These are phyloP conservation scores for Arabidopsis lyrata DNA, from an alignment of 441 rosid genomes.

Conservation along the genomic window DNA sequence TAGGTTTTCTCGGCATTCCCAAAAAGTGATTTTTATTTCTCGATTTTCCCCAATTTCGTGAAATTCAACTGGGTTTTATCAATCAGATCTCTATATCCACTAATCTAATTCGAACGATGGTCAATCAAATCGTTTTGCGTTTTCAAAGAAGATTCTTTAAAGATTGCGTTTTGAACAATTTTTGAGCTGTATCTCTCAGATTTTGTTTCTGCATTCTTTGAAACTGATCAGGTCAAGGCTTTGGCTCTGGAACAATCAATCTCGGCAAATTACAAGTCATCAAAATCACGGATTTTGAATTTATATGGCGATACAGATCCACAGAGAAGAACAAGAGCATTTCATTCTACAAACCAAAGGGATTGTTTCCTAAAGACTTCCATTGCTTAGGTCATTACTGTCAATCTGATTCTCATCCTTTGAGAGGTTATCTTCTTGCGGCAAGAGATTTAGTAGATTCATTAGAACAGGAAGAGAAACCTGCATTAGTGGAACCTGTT, in stretches of 20 bases:
- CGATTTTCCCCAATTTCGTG: neutral
- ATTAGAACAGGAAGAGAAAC: constrained; percentile 34
- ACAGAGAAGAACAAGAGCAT: constrained; percentile 51
- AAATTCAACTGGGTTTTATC: neutral
- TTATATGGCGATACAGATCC: constrained; percentile 63
- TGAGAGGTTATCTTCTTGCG: constrained; percentile 69
- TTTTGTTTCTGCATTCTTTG: neutral
- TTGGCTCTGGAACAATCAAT: constrained; percentile 69
- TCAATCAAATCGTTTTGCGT: neutral
- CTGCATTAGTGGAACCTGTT: constrained; percentile 69
- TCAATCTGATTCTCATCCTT: constrained; percentile 62
- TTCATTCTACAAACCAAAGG: constrained; percentile 64
- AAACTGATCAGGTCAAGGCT: constrained; percentile 61
- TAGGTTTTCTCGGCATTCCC: neutral
- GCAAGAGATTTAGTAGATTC: constrained; percentile 56
- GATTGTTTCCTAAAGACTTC: constrained; percentile 63
- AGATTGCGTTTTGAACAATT: neutral
- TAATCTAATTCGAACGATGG: neutral
- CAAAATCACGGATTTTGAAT: constrained; percentile 57
- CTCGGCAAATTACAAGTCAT: constrained; percentile 71
- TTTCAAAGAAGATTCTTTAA: neutral
- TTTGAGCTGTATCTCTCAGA: neutral
- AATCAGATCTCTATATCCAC: neutral
- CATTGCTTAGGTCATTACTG: constrained; percentile 72
- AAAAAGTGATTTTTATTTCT: neutral